Conservation (phyloP, 1,284 basidiomycete species). For the Leccinum pachyderme region DNA sequence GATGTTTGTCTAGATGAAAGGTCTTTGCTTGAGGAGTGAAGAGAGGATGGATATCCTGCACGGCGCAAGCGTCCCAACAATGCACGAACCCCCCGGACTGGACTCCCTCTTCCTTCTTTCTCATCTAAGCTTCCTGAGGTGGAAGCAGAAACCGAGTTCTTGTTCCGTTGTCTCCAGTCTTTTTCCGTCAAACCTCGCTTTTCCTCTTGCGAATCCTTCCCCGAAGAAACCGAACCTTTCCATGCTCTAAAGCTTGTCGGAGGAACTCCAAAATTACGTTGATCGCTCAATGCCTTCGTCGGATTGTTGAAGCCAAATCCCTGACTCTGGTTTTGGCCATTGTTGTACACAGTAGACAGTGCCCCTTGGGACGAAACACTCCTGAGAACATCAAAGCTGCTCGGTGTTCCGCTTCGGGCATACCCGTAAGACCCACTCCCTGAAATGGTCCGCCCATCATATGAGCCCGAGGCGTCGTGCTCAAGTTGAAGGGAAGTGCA, state of each 20-base stretch:
- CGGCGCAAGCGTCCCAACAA: constrained; percentile 29
- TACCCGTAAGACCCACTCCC: constrained; percentile 28
- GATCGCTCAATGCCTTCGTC: constrained; percentile 12
- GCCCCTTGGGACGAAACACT: constrained; percentile 34
- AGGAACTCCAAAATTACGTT: constrained; percentile 22
- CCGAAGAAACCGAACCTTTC: constrained; percentile 22
- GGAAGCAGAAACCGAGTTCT: constrained; percentile 19
- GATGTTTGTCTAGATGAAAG: constrained; percentile 18
- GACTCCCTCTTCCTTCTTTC: constrained; percentile 23
- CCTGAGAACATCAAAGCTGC: constrained; percentile 25
- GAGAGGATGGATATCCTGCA: constrained; percentile 29
- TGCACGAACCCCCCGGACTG: constrained; percentile 24
- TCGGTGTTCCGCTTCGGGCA: constrained; percentile 27
- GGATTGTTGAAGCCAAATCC: too few species aligned
- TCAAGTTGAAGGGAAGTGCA: constrained; percentile 3
- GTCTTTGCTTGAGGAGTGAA: constrained; percentile 25
- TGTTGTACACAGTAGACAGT: constrained; percentile 23
- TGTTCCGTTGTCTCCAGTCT: constrained; percentile 10
- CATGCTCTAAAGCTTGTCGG: constrained; percentile 29
- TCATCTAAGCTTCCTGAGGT: constrained; percentile 25
- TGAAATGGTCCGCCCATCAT: constrained; percentile 18
- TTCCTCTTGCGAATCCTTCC: constrained; percentile 19
- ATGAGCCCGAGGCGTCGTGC: constrained; percentile 21
- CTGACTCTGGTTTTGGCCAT: constrained; percentile 16
- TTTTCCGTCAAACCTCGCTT: constrained; percentile 13